A percentile compares a stretch with the other conserved stretches of the same genome.
These are phyloP conservation scores for Mesembryanthemum crystallinum DNA, from an alignment of 148 eudicot species.

Conservation along the genomic window DNA sequence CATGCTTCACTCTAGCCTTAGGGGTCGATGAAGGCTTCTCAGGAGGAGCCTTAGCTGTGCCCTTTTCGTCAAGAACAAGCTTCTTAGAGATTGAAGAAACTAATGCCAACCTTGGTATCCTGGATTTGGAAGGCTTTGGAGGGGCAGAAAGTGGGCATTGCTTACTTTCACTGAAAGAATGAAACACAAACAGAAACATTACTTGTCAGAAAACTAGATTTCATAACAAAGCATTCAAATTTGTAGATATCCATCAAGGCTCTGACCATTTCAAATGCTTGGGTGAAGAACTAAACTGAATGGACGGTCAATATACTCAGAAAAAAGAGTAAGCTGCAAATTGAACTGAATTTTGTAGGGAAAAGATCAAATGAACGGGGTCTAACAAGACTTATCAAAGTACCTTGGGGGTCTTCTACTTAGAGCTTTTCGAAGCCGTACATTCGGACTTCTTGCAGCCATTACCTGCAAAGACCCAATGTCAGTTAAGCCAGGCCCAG, in stretches of 20 bases:
- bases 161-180: constrained; percentile 34
- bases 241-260: not conserved
- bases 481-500: not conserved
- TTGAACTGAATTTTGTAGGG: too few species aligned
- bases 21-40: constrained; percentile 52
- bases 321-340: too few species aligned
- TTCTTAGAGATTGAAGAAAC: constrained; percentile 59
- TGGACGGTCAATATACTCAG: too few species aligned
- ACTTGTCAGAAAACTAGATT: not conserved
- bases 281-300: too few species aligned
- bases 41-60: constrained; percentile 23
- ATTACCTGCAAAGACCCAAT: constrained; percentile 51
- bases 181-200: not conserved
- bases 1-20: constrained; percentile 54
- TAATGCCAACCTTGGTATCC: constrained; percentile 56
- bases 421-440: constrained; percentile 53
- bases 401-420: constrained; percentile 52
- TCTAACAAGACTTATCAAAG: not conserved
- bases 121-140: constrained; percentile 69
- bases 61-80: constrained; percentile 27
- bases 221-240: not conserved
- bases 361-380: too few species aligned
- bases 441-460: constrained; percentile 96
- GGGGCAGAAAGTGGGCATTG: constrained; percentile 85
- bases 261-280: too few species aligned